These are phyloP conservation scores for Lycium barbarum DNA, from an alignment of 257 asterid genomes.

Conservation along the genomic window DNA sequence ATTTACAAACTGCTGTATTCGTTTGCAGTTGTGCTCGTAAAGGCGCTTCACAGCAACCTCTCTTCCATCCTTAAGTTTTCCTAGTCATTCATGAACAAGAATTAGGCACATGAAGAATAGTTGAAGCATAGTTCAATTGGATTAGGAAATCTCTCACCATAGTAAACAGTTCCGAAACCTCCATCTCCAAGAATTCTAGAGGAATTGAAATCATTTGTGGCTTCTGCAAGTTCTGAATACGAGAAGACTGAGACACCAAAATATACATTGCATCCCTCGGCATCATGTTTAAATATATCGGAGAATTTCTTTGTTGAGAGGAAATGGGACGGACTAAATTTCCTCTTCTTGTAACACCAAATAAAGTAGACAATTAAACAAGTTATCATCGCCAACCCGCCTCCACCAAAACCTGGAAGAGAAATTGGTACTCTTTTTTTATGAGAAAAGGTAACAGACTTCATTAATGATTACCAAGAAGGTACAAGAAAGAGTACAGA, in stretches of 20 bases:
- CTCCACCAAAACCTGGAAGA: too few species aligned
- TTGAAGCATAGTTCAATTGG: background rate
- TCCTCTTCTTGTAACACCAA: too few species aligned
- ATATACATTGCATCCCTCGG: too few species aligned
- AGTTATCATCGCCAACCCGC: too few species aligned
- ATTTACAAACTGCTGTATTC: constrained; percentile 27
- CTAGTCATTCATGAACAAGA: constrained; percentile 14
- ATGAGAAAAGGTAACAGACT: too few species aligned
- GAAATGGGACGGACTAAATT: too few species aligned
- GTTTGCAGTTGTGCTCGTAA: constrained; percentile 21
- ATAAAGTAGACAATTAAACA: too few species aligned
- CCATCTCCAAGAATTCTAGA: constrained; percentile 26
- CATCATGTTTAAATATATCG: too few species aligned
- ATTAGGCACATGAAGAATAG: background rate
- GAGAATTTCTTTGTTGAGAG: too few species aligned
- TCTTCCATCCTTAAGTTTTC: constrained; percentile 24
- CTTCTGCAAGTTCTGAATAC: constrained; percentile 19
- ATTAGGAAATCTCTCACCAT: background rate
- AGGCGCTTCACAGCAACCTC: constrained; percentile 28
- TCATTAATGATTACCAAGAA: too few species aligned
- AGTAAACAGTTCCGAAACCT: constrained; percentile 27
- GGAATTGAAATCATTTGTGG: constrained; percentile 22
- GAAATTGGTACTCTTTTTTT: background rate
- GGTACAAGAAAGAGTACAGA: too few species aligned
- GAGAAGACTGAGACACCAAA: background rate